Base-by-base conservation (phyloP, 441 rosid species). In the Geranium incanum region DNA sequence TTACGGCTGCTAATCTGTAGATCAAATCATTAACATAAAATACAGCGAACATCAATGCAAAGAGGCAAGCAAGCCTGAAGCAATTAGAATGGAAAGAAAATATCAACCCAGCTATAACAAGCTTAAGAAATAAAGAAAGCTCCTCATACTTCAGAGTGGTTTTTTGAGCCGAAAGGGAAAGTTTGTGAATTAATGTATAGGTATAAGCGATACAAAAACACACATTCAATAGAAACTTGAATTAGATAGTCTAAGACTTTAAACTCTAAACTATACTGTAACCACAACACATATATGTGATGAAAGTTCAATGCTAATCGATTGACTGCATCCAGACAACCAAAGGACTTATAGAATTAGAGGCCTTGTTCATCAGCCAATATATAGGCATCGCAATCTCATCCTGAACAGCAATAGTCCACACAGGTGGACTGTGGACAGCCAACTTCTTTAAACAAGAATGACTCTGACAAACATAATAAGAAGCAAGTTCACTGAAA, bases 1-100 rank as follows among this genome's bases (percentile, higher is more conserved):
- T 95, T 89, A 68, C 98, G 92, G 82, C 96, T 91, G 74, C 97
- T 92, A 68, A 95, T 89, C 99, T 95, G 86, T 81, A 86, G 62
- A 48, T 45, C 21, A 16, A 23, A 74, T 45, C 7, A 65, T 0
- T 36, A 19, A 21, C 6, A 15, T 62, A 55, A 70, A 12, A 3
- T n/a, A 15, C 18, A 55, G 13, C 4, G 62, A n/a, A 55, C 18
- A n/a, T 55, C 62, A 3, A 55, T 55, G 59, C 38, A 3, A 38
- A 48, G 36, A 71, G n/a, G 70, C 68, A 12, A 63, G 68, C 59
- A 6, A 60, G 9, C 66, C 52, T 11, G 52, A 28, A 52, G 15
- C 1, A 1, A 4, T 16, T 8, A 19, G 15, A 50, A 12, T 50
- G 57, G 11, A 12, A 15, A 50, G 16, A 50, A 39, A 39, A 39